phyloP scores from a whole-genome alignment of 1,284 basidiomycete species.

The Tilletia setariae region DNA sequence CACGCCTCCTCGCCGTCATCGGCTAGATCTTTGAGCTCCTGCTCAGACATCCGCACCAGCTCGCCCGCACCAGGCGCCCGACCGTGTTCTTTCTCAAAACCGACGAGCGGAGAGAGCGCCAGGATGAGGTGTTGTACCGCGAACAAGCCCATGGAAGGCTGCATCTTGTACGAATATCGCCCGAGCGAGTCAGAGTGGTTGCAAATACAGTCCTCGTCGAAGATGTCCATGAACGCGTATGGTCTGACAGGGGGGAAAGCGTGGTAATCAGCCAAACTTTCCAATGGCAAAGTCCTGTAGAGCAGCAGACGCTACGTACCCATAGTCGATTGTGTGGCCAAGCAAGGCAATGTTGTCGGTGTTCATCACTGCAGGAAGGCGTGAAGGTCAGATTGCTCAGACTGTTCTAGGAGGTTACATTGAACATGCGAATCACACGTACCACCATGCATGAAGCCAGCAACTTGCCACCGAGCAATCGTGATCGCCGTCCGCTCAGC shows the following conservation, averaged over 20 bases:
- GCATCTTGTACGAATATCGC: slow-evolving; percentile 71
- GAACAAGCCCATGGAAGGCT: slow-evolving; percentile 58
- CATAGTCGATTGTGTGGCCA: slow-evolving; percentile 79
- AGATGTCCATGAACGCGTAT: slow-evolving; percentile 79
- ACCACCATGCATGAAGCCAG: slow-evolving; percentile 54
- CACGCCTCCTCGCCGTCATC: slow-evolving; percentile 31
- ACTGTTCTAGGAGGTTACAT: neutral
- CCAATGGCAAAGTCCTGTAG: too few species aligned
- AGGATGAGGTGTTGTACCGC: slow-evolving; percentile 28
- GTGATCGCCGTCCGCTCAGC: slow-evolving; percentile 79
- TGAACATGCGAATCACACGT: neutral
- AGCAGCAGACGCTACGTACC: too few species aligned
- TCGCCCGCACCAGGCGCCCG: slow-evolving; percentile 50
- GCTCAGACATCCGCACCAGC: slow-evolving; percentile 22
- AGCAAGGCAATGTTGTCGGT: slow-evolving; percentile 76
- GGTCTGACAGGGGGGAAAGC: slow-evolving; percentile 59
- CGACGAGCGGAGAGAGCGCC: slow-evolving; percentile 31
- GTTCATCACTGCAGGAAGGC: slow-evolving; percentile 71
- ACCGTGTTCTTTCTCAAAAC: slow-evolving; percentile 43
- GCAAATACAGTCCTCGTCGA: slow-evolving; percentile 77
- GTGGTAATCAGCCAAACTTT: neutral
- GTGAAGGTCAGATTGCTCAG: neutral
- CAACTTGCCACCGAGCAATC: slow-evolving; percentile 82
- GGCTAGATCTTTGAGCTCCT: slow-evolving; percentile 34
- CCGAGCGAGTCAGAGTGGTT: slow-evolving; percentile 86